phyloP scores from a whole-genome alignment of 2,329 filamentous ascomycete genomes.

The Bipolaris cookei region DNA sequence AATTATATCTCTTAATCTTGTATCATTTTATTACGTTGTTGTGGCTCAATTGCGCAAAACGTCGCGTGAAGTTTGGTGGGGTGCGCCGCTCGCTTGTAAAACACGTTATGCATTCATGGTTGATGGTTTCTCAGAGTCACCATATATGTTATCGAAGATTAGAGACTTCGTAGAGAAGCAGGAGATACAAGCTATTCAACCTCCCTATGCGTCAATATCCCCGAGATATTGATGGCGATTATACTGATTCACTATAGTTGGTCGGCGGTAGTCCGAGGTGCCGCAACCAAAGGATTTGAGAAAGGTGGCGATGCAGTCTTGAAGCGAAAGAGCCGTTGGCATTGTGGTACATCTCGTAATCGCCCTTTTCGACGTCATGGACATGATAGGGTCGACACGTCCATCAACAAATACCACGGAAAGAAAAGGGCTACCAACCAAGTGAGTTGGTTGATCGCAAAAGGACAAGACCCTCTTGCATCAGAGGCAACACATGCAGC shows the following conservation, averaged over 20 bases:
- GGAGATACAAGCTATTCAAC: conserved; percentile 17
- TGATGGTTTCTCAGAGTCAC: conserved; percentile 37
- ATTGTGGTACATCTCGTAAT: conserved; percentile 24
- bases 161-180: conserved; percentile 1
- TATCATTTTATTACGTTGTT: too few species aligned
- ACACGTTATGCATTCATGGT: conserved; percentile 36
- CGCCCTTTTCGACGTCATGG: not conserved
- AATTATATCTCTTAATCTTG: too few species aligned
- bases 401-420: not conserved
- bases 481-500: conserved; percentile 10
- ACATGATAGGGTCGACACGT: conserved; percentile 21
- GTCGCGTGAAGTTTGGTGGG: too few species aligned
- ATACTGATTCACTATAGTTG: conserved; percentile 23
- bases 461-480: conserved; percentile 21
- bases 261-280: conserved; percentile 38
- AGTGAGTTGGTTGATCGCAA: conserved; percentile 23
- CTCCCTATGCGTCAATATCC: conserved; percentile 26
- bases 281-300: conserved; percentile 33
- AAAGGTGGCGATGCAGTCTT: conserved; percentile 2
- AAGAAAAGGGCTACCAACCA: conserved; percentile 8
- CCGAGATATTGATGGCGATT: fast-evolving
- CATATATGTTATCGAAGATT: conserved; percentile 30
- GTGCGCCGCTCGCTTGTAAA: too few species aligned
- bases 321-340: conserved; percentile 28
- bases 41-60: too few species aligned